These are phyloP conservation scores for Manihot esculenta DNA, from an alignment of 441 rosid genomes.

Conservation along the genomic window DNA sequence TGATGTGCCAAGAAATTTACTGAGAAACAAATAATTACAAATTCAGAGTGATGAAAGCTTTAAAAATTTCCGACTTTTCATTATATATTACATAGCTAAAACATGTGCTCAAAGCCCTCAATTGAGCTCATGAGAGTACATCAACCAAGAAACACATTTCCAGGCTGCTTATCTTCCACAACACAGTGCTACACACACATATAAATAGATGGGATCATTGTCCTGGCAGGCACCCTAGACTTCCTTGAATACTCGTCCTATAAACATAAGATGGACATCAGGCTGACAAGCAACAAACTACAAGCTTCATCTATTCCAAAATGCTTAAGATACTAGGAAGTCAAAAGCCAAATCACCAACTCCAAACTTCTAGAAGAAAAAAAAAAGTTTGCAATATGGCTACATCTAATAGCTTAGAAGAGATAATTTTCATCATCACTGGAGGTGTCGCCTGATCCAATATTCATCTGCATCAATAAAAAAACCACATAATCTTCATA, in stretches of 20 bases:
- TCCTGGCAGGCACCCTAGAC: conserved; percentile 14
- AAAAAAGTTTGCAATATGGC: conserved; percentile 8
- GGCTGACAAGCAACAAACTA: conserved; percentile 15
- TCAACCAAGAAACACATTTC: neutral
- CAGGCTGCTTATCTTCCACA: conserved; percentile 1
- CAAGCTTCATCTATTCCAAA: conserved; percentile 17
- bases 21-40: neutral
- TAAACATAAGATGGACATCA: neutral
- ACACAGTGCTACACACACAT: neutral
- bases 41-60: neutral
- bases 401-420: conserved; percentile 26
- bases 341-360: conserved; percentile 15
- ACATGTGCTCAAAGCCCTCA: neutral
- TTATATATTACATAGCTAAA: neutral
- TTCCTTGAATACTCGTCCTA: neutral
- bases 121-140: neutral
- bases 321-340: conserved; percentile 11
- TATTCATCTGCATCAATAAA: conserved; percentile 45
- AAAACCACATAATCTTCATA: conserved; percentile 51
- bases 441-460: conserved; percentile 44
- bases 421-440: conserved; percentile 50
- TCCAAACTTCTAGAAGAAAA: conserved; percentile 16
- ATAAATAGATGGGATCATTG: conserved; percentile 11
- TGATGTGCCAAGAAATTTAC: neutral
- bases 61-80: conserved; percentile 6